A percentile compares a stretch with the other conserved stretches of the same genome.
Conservation (phyloP, 1,284 basidiomycete genomes). For the Inonotus obliquus region DNA sequence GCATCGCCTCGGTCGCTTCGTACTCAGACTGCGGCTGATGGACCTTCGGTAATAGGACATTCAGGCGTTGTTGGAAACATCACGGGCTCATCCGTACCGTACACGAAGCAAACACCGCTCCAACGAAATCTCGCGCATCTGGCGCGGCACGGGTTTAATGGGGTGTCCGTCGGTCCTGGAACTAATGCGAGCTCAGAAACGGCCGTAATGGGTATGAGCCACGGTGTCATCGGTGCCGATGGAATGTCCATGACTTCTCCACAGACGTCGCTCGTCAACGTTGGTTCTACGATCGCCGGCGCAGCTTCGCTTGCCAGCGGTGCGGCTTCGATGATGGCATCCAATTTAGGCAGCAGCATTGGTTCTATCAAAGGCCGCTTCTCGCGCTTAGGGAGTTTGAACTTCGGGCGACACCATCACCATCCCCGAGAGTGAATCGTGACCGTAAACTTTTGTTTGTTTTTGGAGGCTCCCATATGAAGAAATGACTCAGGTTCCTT, state of each 20-base stretch:
- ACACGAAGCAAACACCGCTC: conserved; percentile 62
- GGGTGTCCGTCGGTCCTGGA: conserved; percentile 61
- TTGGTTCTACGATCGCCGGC: conserved; percentile 27
- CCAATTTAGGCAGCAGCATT: conserved; percentile 33
- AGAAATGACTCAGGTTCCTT: background rate
- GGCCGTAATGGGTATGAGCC: background rate
- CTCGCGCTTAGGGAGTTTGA: conserved; percentile 69
- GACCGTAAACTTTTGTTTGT: background rate
- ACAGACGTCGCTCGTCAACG: conserved; percentile 68
- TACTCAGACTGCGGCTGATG: conserved; percentile 22
- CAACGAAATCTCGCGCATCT: conserved; percentile 75
- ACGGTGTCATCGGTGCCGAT: conserved; percentile 37
- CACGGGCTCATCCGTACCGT: conserved; percentile 24
- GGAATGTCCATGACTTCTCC: conserved; percentile 58
- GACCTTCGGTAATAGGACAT: conserved; percentile 22
- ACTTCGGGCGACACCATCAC: conserved; percentile 51
- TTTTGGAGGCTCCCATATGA: background rate
- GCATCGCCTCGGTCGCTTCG: conserved; percentile 38
- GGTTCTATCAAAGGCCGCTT: conserved; percentile 50
- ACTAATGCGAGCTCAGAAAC: conserved; percentile 20
- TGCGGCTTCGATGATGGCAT: conserved; percentile 29
- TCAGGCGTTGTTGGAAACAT: conserved; percentile 17
- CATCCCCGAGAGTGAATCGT: background rate
- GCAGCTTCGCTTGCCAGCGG: conserved; percentile 17
- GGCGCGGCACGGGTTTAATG: conserved; percentile 73